Conservation (phyloP, 192 early-diverging fungal genomes). For the Jimgerdemannia flammicorona region DNA sequence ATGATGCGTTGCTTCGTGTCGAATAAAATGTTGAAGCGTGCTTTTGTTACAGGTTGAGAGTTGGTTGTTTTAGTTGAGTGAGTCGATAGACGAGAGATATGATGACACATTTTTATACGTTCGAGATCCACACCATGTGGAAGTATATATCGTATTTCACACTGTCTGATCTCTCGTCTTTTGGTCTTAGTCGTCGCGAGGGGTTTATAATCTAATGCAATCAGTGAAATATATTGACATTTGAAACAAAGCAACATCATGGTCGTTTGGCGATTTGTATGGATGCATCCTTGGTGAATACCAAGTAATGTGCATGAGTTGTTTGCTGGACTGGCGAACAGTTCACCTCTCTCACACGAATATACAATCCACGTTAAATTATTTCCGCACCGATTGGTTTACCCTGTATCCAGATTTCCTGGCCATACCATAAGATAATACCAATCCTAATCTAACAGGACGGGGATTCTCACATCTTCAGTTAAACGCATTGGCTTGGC, state of each 20-base stretch:
- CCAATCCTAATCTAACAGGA: no score
- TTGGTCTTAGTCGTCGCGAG: background rate
- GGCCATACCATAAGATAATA: no score
- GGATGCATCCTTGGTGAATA: no score
- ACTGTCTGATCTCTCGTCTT: background rate
- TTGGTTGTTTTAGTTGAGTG: background rate
- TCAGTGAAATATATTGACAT: background rate
- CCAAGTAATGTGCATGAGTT: no score
- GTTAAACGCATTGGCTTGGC: no score
- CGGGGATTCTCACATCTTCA: no score
- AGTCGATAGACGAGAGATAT: background rate
- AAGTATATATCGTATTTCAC: background rate
- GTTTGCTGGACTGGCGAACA: no score
- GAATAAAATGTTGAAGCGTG: background rate
- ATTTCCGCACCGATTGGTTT: no score
- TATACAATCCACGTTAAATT: no score
- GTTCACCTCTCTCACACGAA: no score
- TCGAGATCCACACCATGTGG: background rate
- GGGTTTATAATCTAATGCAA: background rate
- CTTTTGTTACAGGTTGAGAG: background rate
- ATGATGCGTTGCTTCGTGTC: background rate
- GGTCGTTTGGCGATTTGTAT: no score
- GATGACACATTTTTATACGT: background rate
- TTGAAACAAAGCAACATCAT: background rate
- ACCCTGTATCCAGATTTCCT: no score